Evolutionary conservation across 2,329 filamentous ascomycete species (phyloP), one percentile per base, ranked within the genome.

Genomic region (Lasiodiplodia gonubiensis): DNA sequence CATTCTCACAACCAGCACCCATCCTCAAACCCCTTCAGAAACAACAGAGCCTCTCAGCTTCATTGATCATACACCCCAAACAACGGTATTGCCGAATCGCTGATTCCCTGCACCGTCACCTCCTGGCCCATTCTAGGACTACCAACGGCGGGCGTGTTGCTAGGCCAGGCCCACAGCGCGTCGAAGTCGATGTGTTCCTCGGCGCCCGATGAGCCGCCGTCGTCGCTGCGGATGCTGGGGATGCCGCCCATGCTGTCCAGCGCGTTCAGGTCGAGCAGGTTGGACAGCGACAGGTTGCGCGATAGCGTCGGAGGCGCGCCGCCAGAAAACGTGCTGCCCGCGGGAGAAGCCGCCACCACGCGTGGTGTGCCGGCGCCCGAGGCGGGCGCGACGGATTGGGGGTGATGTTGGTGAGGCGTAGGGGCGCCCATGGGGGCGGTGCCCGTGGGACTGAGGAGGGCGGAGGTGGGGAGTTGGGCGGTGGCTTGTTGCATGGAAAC

Each of bases 151-250:
- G 75, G 75, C 42, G 76, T 76, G 37, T 75, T 75, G 59, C 71
- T 76, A 27, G 78, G 78, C 79, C 79, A 80, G 6, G 74, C 75
- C 79, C 78, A 81, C 30, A 81, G 64, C 14, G 78, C 74, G 69
- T 80, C 79, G 49, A 81, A 80, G 25, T 81, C 79, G 64, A 81
- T 79, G 23, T 78, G 74, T 59, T 80, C 78, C 46, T 80, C 79
- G 2, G 71, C 49, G 21, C 64, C 72, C 46, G 74, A 73, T 30
- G 74, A 76, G 5, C 52, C 39, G 6, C 39, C 53, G 18, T 77
- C 75, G 33, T 79, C 78, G 1, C 70, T 73, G 27, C 76, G 72
- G 55, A 78, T 64, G 35, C 72, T 76, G 0, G 76, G 77, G 4
- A 64, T 30, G 14, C 57, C 49, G 25, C 53, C 46, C 27, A 52